These are phyloP conservation scores for Mycena floridula DNA, from an alignment of 768 basidiomycete species.

Conservation along the genomic window DNA sequence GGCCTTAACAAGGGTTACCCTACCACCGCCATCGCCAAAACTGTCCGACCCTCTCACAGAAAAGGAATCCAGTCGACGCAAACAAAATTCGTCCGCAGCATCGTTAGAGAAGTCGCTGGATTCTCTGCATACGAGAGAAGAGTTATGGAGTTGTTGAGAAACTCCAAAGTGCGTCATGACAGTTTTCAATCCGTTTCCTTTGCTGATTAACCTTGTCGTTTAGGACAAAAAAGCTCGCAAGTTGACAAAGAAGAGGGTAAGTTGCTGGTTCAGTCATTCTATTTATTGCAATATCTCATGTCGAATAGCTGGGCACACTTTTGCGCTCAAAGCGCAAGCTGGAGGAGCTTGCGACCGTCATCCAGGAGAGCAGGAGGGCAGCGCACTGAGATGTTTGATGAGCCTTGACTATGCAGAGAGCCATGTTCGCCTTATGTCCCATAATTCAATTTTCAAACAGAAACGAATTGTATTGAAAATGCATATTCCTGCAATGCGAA, in stretches of 20 bases:
- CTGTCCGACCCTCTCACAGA: slow-evolving; percentile 76
- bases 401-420: background rate
- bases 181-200: background rate
- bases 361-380: slow-evolving; percentile 88
- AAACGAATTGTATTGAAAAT: too few relatives aligned
- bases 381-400: slow-evolving; percentile 34
- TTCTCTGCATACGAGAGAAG: slow-evolving; percentile 97
- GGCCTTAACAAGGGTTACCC: slow-evolving; percentile 88
- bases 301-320: slow-evolving; percentile 92
- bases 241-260: slow-evolving; percentile 97
- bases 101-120: slow-evolving; percentile 95
- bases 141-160: slow-evolving; percentile 96
- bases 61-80: slow-evolving; percentile 89
- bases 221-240: slow-evolving; percentile 99
- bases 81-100: slow-evolving; percentile 89
- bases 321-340: slow-evolving; percentile 98
- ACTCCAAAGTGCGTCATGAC: slow-evolving; percentile 73
- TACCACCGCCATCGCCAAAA: slow-evolving; percentile 77
- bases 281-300: slow-evolving; percentile 6
- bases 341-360: slow-evolving; percentile 88
- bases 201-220: slow-evolving; percentile 1
- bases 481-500: too few relatives aligned
- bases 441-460: too few relatives aligned
- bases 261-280: slow-evolving; percentile 15
- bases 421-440: background rate